phyloP scores from a whole-genome alignment of 139 green algal species.

The Chara braunii region DNA sequence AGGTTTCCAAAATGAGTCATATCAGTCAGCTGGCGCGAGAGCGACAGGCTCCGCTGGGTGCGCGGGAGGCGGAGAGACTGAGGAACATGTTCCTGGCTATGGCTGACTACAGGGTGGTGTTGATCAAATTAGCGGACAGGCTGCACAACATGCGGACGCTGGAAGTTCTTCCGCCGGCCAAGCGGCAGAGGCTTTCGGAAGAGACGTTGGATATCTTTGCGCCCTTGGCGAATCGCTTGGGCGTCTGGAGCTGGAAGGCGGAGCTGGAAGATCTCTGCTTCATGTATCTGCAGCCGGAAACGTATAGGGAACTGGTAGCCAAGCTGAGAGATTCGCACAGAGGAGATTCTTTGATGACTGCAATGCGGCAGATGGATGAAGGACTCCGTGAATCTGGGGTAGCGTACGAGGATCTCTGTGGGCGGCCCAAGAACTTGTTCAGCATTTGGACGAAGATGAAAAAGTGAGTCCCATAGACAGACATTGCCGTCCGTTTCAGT shows the following conservation, averaged over 20 bases:
- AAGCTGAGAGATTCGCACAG: slow-evolving; percentile 31
- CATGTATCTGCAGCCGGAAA: slow-evolving; percentile 46
- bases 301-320: slow-evolving; percentile 43
- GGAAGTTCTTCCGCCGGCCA: slow-evolving; percentile 63
- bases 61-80: slow-evolving; percentile 40
- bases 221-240: slow-evolving; percentile 80
- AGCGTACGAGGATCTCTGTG: slow-evolving; percentile 62
- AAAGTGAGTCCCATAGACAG: slow-evolving; percentile 30
- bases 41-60: neutral
- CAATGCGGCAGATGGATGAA: slow-evolving; percentile 37
- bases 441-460: slow-evolving; percentile 80
- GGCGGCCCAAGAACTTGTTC: slow-evolving; percentile 84
- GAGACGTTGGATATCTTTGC: slow-evolving; percentile 77
- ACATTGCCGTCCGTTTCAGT: too few relatives aligned
- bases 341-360: slow-evolving; percentile 18
- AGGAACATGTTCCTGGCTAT: slow-evolving; percentile 63
- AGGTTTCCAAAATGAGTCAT: slow-evolving; percentile 32
- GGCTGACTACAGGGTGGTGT: slow-evolving; percentile 67
- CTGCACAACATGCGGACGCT: slow-evolving; percentile 65
- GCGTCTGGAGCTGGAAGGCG: slow-evolving; percentile 79
- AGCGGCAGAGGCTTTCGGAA: slow-evolving; percentile 58
- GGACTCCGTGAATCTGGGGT: slow-evolving; percentile 21
- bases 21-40: slow-evolving; percentile 33
- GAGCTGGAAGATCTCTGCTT: slow-evolving; percentile 69
- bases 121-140: slow-evolving; percentile 76